A percentile compares a stretch with the other conserved stretches of the same genome.
These are phyloP conservation scores for Trichoderma parareesei DNA, from an alignment of 495 filamentous ascomycete species.

Conservation along the genomic window DNA sequence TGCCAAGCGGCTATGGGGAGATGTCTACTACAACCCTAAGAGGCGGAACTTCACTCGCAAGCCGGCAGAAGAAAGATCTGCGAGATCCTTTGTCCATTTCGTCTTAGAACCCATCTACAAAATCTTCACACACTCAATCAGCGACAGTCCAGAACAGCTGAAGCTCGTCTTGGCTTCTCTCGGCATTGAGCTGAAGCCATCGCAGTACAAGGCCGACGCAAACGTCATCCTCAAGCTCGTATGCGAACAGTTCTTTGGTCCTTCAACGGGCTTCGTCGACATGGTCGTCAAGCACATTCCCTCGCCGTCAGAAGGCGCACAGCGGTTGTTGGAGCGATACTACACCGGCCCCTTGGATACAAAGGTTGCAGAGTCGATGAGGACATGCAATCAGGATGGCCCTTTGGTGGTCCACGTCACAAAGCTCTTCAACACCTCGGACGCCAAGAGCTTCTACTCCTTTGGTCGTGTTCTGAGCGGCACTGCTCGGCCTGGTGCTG, in stretches of 20 bases:
- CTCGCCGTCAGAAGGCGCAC: slow-evolving; percentile 73
- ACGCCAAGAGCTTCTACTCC: slow-evolving; percentile 80
- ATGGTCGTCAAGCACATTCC: slow-evolving; percentile 90
- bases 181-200: slow-evolving; percentile 80
- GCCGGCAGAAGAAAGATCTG: slow-evolving; percentile 68
- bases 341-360: slow-evolving; percentile 95
- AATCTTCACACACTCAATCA: slow-evolving; percentile 91
- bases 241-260: slow-evolving; percentile 92
- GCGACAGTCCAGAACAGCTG: slow-evolving; percentile 79
- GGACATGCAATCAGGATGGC: slow-evolving; percentile 77
- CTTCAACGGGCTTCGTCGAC: slow-evolving; percentile 84
- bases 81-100: slow-evolving; percentile 87
- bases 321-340: slow-evolving; percentile 68
- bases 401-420: slow-evolving; percentile 85
- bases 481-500: slow-evolving; percentile 69
- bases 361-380: slow-evolving; percentile 71
- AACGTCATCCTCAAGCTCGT: slow-evolving; percentile 82
- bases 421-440: slow-evolving; percentile 81
- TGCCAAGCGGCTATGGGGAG: slow-evolving; percentile 79
- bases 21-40: slow-evolving; percentile 89
- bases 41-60: slow-evolving; percentile 89
- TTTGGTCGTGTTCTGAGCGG: slow-evolving; percentile 94
- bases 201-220: slow-evolving; percentile 81
- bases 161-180: slow-evolving; percentile 71
- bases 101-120: slow-evolving; percentile 97